A percentile compares a stretch with the other conserved stretches of the same genome.
Conservation (phyloP, 768 basidiomycete genomes). For the Podaxis sp. region DNA sequence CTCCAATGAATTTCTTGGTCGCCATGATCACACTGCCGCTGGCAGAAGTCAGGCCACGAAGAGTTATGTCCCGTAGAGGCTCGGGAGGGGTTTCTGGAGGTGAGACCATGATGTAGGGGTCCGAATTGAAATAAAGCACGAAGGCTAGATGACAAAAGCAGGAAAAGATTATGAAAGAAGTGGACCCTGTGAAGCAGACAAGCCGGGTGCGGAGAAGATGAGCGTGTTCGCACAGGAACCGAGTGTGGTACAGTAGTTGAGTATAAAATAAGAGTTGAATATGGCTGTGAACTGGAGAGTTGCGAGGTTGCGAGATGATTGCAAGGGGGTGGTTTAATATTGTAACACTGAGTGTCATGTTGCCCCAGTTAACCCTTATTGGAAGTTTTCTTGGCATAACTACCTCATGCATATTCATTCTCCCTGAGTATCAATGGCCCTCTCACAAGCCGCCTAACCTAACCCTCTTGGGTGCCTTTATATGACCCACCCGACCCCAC, state of each 20-base stretch:
- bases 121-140: not conserved
- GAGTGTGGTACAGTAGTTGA: not conserved
- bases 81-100: not conserved
- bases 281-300: not conserved
- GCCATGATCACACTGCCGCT: conserved; percentile 15
- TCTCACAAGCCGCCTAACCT: not conserved
- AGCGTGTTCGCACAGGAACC: not conserved
- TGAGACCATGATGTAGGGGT: not conserved
- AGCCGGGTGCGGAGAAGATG: not conserved
- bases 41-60: conserved; percentile 5
- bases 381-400: not conserved
- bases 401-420: not conserved
- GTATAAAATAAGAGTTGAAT: not conserved
- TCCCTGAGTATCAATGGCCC: not conserved
- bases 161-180: not conserved
- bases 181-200: not conserved
- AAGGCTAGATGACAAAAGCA: not conserved
- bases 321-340: not conserved
- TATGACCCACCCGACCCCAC: not conserved
- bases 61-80: not conserved
- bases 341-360: not conserved
- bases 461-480: not conserved
- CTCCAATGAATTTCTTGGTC: conserved; percentile 57
- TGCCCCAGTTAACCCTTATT: not conserved
- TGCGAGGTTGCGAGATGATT: not conserved